Evolutionary conservation across 2,329 filamentous ascomycete genomes (phyloP), one percentile per base, ranked within the genome.

Genomic region (Bipolaris gigantea): DNA sequence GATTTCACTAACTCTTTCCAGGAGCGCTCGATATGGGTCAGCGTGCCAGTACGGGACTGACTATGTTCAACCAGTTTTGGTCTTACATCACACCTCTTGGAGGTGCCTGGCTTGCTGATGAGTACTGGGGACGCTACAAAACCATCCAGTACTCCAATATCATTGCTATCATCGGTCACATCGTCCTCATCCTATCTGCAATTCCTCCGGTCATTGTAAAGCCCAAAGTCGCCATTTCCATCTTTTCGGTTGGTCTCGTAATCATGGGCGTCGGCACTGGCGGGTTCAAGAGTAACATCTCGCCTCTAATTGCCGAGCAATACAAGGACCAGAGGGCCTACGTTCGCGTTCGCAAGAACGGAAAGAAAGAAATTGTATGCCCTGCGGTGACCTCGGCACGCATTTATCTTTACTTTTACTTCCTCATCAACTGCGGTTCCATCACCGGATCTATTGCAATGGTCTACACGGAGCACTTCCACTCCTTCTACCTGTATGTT

Each of bases 281-380:
- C 63, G 85, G 86, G 58, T 88, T 89, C 77, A 89, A 89, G 75
- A 82, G 83, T 61, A 89, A 88, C 72, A 80, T 83, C 45, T 78
- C 78, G 39, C 81, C 81, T 23, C 66, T 83, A 59, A 71, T 78
- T 36, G 86, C 85, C 44, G 86, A 89, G 59, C 87, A 89, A 72
- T 70, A 71, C 62, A 70, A 70, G 30, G 60, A 66, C 35, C 60
- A 63, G 18, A 68, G 61, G 32, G 65, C 66, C 7, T 68, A 69
- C 32, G 64, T 72, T 7, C 66, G 66, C 18, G 61, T 66, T 18
- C 66, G 50, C 46, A 70, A 69, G 46, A 59, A 66, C 7, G 69
- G 67, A 4, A 80, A 83, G 66, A 77, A 79, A 32, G 85, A 89
- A 49, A 80, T 90, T 56, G 82, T 89, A 18, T 86, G 89, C 61